Percentiles rank a stretch among this genome's conserved stretches.
phyloP scores from a whole-genome alignment of 106 monocot species.

The Platanthera zijinensis region DNA sequence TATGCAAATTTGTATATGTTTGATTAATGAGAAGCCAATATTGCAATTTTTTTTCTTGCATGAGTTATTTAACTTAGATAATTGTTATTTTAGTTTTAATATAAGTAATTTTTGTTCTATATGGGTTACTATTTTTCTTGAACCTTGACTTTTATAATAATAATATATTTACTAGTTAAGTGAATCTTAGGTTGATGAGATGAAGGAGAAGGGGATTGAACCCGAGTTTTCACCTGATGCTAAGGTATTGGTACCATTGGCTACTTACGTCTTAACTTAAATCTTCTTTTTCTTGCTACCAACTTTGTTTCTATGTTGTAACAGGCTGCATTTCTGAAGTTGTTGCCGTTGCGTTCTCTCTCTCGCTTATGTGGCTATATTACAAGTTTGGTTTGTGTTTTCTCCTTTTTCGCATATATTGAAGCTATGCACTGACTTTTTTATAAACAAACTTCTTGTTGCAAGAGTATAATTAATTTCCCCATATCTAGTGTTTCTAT shows the following conservation, averaged over 20 bases:
- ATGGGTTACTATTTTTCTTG: background rate
- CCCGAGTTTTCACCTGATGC: constrained; percentile 75
- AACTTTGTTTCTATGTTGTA: constrained; percentile 9
- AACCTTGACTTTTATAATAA: too few relatives aligned
- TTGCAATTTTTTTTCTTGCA: background rate
- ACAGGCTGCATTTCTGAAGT: constrained; percentile 77
- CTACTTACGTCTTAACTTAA: background rate
- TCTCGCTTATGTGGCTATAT: constrained; percentile 80
- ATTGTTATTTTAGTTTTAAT: background rate
- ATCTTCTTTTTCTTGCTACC: constrained; percentile 6
- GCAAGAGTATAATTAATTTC: background rate
- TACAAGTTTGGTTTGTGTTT: constrained; percentile 46
- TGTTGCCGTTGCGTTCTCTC: constrained; percentile 77
- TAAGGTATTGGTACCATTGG: constrained; percentile 43
- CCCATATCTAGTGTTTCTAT: background rate
- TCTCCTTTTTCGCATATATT: background rate
- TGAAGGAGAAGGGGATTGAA: constrained; percentile 86
- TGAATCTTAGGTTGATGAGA: constrained; percentile 55
- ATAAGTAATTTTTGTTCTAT: background rate
- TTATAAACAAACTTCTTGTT: background rate
- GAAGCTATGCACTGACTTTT: background rate
- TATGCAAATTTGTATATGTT: too few relatives aligned
- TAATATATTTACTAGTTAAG: background rate
- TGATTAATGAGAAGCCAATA: background rate
- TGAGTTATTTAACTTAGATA: background rate